Evolutionary conservation across 768 basidiomycete species (phyloP).

Genomic region (Coprinopsis strossmayeri): DNA sequence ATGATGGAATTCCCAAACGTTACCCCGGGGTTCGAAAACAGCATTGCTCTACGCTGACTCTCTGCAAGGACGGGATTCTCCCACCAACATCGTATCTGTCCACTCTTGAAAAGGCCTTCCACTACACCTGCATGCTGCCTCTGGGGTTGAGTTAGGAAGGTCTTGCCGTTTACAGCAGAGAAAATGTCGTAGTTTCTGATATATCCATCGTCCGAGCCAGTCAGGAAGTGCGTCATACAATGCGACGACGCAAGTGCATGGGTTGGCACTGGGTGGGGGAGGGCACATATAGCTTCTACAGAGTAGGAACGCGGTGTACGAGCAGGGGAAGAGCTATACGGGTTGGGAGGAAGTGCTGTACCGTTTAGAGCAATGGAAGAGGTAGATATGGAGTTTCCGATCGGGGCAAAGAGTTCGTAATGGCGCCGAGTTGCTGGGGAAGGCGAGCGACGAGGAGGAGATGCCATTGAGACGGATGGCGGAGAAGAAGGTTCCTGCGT

Average conservation of each 20-base stretch:
- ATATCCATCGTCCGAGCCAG: constrained; percentile 91
- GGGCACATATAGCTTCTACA: constrained; percentile 86
- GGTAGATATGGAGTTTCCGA: not conserved
- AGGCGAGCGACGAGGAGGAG: constrained; percentile 20
- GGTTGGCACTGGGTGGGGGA: constrained; percentile 84
- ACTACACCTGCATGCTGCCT: constrained; percentile 85
- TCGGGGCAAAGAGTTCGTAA: constrained; percentile 44
- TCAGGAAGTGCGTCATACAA: constrained; percentile 84
- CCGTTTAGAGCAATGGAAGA: constrained; percentile 1
- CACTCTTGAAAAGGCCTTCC: constrained; percentile 87
- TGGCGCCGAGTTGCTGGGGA: constrained; percentile 27
- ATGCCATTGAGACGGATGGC: constrained; percentile 6
- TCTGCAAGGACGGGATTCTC: constrained; percentile 53
- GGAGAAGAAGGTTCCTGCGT: constrained; percentile 2
- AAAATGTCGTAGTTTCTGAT: constrained; percentile 92
- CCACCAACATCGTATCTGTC: constrained; percentile 88
- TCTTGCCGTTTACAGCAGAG: constrained; percentile 80
- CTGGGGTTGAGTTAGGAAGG: constrained; percentile 82
- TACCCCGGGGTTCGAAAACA: constrained; percentile 3
- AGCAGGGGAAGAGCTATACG: not conserved
- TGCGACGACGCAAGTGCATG: constrained; percentile 82
- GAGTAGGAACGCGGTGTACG: constrained; percentile 59
- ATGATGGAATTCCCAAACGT: not conserved
- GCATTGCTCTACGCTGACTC: constrained; percentile 20
- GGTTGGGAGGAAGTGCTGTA: constrained; percentile 1